Base-by-base conservation (phyloP, 2,329 filamentous ascomycete species). In the Whalleya microplaca region DNA sequence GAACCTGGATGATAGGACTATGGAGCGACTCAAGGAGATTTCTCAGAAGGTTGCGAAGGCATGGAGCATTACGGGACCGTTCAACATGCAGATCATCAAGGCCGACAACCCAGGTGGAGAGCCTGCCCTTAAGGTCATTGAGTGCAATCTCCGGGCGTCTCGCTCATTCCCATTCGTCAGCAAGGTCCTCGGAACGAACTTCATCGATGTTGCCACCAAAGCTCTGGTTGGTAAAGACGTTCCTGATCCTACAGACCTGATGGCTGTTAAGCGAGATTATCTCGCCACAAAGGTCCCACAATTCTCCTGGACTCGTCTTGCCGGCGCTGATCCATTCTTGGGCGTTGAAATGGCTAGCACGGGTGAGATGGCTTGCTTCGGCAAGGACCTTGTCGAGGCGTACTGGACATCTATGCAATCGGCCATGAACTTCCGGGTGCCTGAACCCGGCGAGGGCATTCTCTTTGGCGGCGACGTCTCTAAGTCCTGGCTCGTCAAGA, bases 31-130 rank as follows among this genome's bases (percentile, higher is more conserved):
- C 71, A 98, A 97, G 86, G 91, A 91, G 66, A 98, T 99, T 67
- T 94, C 95, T 16, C 78, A 93, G 76, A 98, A 96, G 84, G 93
- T 99, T 50, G 95, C 95, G 64, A 90, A 95, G 78, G 95, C 95
- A 46, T 97, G 94, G 92, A 92, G 84, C 71, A 98, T 98, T 75
- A 98, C 92, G 19, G 95, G 95, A 53, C 95, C 95, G 56, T 99
- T 98, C 86, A 99, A 99, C 84, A 98, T 99, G 94, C 95, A 99
- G 74, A 96, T 99, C 77, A 98, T 99, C 84, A 96, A 96, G 80
- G 92, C 90, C 37, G 83, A 91, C 12, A 81, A 89, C 69, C 85
- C 89, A 56, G 90, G 90, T 55, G 88, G 88, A 53, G 84, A 89
- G 70, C 85, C 90, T 32, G 81, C 84, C 23, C 85, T 98, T 64